phyloP scores from a whole-genome alignment of 2,329 filamentous ascomycete species.

The Scytalidium lignicola region DNA sequence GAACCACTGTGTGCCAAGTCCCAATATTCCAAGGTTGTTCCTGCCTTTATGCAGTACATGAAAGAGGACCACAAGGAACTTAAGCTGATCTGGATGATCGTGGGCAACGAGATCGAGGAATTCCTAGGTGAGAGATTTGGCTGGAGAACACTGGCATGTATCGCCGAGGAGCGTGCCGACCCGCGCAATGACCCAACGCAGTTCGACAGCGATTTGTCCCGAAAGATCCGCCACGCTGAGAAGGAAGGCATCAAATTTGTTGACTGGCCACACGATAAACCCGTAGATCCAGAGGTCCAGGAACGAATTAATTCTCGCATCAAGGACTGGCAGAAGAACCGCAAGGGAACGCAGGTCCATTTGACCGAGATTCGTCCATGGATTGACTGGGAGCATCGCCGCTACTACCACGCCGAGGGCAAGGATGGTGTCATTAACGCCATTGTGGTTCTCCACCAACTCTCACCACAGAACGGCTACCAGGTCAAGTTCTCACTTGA shows the following conservation, averaged over 20 bases:
- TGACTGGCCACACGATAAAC: conserved; percentile 61
- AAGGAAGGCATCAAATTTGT: conserved; percentile 78
- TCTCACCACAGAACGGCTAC: conserved; percentile 78
- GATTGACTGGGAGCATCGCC: conserved; percentile 76
- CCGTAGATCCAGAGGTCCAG: conserved; percentile 61
- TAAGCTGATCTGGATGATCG: conserved; percentile 84
- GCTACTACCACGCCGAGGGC: conserved; percentile 78
- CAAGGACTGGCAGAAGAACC: conserved; percentile 70
- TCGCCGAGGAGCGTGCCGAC: conserved; percentile 83
- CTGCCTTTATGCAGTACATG: conserved; percentile 69
- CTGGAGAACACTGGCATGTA: conserved; percentile 85
- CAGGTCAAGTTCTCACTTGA: conserved; percentile 96
- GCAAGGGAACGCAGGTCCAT: conserved; percentile 84
- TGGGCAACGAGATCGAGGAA: conserved; percentile 72
- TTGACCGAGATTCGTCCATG: conserved; percentile 86
- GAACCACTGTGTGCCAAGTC: conserved; percentile 77
- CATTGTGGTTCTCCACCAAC: conserved; percentile 77
- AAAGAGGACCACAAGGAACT: conserved; percentile 64
- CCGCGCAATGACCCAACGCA: conserved; percentile 61
- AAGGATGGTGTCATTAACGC: conserved; percentile 66
- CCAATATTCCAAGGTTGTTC: conserved; percentile 71
- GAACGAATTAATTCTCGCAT: conserved; percentile 68
- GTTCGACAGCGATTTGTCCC: conserved; percentile 69
- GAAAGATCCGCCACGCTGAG: conserved; percentile 81
- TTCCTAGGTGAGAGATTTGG: conserved; percentile 74